A percentile compares a stretch with the other conserved stretches of the same genome.
Conservation (phyloP, 495 filamentous ascomycete genomes). For the Trichoderma orchidacearum region DNA sequence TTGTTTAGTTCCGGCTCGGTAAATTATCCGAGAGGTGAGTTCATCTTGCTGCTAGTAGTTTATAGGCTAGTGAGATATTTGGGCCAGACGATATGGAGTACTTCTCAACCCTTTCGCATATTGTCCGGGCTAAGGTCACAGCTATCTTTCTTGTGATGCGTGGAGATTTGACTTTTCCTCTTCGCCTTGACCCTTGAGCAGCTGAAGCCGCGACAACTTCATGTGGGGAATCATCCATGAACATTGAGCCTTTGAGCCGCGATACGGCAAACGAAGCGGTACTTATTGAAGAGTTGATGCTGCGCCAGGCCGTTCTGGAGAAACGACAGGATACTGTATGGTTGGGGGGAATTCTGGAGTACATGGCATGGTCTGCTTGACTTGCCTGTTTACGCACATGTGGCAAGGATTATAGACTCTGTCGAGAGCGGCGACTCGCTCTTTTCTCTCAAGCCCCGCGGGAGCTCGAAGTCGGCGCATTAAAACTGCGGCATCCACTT, state of each 20-base stretch:
- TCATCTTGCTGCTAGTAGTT: background rate
- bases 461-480: background rate
- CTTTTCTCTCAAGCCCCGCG: background rate
- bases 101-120: too few species aligned
- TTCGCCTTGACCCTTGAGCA: too few species aligned
- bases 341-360: too few species aligned
- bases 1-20: background rate
- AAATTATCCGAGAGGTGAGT: background rate
- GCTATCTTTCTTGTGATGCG: too few species aligned
- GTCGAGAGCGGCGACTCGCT: background rate
- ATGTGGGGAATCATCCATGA: background rate
- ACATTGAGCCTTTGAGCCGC: too few species aligned
- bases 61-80: background rate
- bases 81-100: background rate
- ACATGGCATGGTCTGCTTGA: too few species aligned
- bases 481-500: background rate
- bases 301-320: background rate
- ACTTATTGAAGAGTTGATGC: background rate
- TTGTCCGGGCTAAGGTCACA: too few species aligned
- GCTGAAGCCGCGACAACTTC: background rate
- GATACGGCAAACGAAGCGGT: background rate
- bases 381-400: too few species aligned
- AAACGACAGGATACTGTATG: too few species aligned
- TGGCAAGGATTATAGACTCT: too few species aligned
- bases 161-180: too few species aligned